These are phyloP conservation scores for Wickerhamiella qilinensis DNA, from an alignment of 805 yeast genomes.

Conservation along the genomic window DNA sequence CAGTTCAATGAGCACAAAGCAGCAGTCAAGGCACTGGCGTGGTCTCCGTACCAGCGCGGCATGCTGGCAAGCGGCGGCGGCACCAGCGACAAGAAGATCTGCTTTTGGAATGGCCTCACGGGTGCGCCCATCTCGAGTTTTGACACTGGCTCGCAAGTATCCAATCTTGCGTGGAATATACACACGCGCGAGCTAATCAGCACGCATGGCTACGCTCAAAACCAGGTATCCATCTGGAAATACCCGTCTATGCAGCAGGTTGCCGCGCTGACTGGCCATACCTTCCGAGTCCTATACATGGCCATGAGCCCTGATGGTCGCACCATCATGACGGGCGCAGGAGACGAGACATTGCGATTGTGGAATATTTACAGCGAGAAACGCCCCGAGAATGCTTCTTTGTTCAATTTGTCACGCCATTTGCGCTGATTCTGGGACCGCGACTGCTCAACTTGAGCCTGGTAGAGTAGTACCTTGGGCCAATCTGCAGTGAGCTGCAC, in stretches of 20 bases:
- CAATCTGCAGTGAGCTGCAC: background rate
- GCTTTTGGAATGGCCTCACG: conserved; percentile 80
- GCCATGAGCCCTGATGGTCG: conserved; percentile 92
- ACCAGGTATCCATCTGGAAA: conserved; percentile 88
- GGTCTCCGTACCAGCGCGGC: conserved; percentile 97
- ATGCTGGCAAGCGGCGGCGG: conserved; percentile 94
- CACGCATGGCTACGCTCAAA: conserved; percentile 85
- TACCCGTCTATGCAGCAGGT: conserved; percentile 85
- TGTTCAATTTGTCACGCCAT: conserved; percentile 3
- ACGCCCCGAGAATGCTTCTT: conserved; percentile 8
- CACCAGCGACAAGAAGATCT: conserved; percentile 77
- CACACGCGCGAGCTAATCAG: conserved; percentile 86
- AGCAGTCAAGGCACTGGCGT: conserved; percentile 90
- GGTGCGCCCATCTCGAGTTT: conserved; percentile 60
- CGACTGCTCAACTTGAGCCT: no score
- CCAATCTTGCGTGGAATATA: conserved; percentile 84
- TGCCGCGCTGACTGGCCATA: conserved; percentile 87
- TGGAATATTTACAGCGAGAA: conserved; percentile 89
- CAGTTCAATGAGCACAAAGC: conserved; percentile 75
- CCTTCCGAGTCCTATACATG: conserved; percentile 77
- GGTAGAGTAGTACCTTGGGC: background rate
- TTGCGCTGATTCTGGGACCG: conserved; percentile 4
- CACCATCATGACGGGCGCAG: conserved; percentile 95
- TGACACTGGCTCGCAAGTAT: conserved; percentile 94
- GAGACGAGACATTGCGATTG: conserved; percentile 88